Evolutionary conservation across 2,329 filamentous ascomycete genomes (phyloP).

Genomic region (Pseudocercospora macadamiae): DNA sequence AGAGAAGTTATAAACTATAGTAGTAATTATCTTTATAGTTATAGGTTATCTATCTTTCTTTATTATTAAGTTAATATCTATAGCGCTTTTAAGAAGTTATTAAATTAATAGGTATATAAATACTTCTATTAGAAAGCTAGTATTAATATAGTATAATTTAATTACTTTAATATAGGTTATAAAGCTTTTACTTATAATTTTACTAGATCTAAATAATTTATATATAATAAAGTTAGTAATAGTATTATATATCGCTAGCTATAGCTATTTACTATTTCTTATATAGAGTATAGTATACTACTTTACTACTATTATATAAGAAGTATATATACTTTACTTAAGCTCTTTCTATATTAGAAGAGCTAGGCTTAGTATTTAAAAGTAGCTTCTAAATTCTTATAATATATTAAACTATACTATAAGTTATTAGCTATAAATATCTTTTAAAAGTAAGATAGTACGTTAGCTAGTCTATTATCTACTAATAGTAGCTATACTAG

Average conservation of each 20-base stretch:
- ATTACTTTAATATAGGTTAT: not conserved
- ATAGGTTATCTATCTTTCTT: not conserved
- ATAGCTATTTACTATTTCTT: not conserved
- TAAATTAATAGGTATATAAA: not conserved
- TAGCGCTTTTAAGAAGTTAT: not conserved
- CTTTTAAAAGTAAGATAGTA: too few relatives aligned
- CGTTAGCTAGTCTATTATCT: not conserved
- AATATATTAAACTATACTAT: not conserved
- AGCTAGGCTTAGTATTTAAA: not conserved
- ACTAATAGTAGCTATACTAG: not conserved
- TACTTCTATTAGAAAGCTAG: not conserved
- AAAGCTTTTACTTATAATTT: not conserved
- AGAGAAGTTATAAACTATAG: not conserved
- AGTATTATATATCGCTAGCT: not conserved
- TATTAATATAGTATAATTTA: not conserved
- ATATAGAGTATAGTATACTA: not conserved
- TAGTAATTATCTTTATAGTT: not conserved
- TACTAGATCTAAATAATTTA: not conserved
- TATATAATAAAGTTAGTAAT: not conserved
- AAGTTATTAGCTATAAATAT: not conserved
- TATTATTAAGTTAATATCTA: not conserved
- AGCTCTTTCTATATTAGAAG: not conserved
- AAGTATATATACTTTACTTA: not conserved
- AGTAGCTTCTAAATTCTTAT: not conserved
- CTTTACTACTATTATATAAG: not conserved